A percentile compares a stretch with the other conserved stretches of the same genome.
phyloP scores from a whole-genome alignment of 345 rosid species.

The Limnanthes douglasii region DNA sequence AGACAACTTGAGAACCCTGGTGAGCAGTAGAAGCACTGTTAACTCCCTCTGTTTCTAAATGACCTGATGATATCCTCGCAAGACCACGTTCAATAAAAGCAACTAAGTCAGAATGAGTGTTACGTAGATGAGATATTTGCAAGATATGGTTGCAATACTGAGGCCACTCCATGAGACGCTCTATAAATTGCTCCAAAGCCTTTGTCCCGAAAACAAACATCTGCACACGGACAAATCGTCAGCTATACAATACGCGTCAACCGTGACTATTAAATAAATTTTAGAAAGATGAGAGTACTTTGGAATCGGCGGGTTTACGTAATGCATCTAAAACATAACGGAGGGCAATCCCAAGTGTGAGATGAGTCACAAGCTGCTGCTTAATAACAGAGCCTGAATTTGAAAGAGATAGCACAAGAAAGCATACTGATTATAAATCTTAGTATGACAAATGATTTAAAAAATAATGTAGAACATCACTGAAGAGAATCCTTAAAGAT shows the following conservation, averaged over 20 bases:
- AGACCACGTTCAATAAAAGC: constrained; percentile 78
- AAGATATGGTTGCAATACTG: constrained; percentile 96
- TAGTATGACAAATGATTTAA: too few relatives aligned
- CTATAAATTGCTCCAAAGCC: constrained; percentile 94
- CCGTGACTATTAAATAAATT: neutral
- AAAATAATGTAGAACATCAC: too few relatives aligned
- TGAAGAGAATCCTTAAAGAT: too few relatives aligned
- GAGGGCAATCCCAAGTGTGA: constrained; percentile 85
- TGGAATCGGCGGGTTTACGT: constrained; percentile 96
- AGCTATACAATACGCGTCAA: neutral
- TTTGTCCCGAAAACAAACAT: constrained; percentile 95
- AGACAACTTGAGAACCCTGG: constrained; percentile 26
- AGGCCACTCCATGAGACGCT: constrained; percentile 93
- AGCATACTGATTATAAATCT: neutral
- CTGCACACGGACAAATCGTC: constrained; percentile 24
- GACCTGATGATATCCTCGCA: constrained; percentile 73
- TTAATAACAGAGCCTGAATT: constrained; percentile 82
- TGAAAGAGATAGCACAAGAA: constrained; percentile 5
- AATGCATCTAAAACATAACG: constrained; percentile 91
- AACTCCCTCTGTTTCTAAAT: constrained; percentile 47
- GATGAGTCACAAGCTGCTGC: constrained; percentile 91
- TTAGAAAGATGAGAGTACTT: constrained; percentile 28
- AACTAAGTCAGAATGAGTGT: constrained; percentile 73
- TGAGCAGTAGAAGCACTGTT: constrained; percentile 28
- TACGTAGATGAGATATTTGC: constrained; percentile 91